Base-by-base conservation (phyloP, 441 rosid genomes). In the Mallotus japonicus region DNA sequence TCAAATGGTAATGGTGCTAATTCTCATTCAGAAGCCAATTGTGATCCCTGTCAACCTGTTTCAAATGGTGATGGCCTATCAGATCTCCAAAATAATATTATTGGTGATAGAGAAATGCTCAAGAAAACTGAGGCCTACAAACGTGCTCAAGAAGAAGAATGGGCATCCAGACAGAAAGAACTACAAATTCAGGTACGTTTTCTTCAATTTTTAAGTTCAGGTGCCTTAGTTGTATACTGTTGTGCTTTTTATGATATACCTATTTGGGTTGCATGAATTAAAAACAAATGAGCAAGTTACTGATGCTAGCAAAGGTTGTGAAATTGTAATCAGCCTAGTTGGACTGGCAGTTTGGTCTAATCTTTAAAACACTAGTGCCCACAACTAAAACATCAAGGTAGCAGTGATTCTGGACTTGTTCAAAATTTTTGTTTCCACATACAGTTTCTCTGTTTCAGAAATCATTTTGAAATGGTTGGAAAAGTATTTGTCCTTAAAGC, bases 71-170 rank as follows among this genome's bases (percentile, higher is more conserved):
- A 37, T 53, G 68, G 22, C 19, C 49, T 46, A 15, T 62, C 51
- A 44, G 65, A 54, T 58, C 49, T 32, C 37, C 66, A 40, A 66
- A 24, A 58, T 40, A 4, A 4, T 66, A 65, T 74, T 3, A 32
- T 74, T 59, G 72, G 60, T 10, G 47, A 66, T 55, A 66, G 72
- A 74, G 77, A 74, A 67, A 58, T 66, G 55, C 65, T 66, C 64
- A 74, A 74, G 72, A 66, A 67, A 74, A 66, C 77, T 10, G 66
- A 67, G 50, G 77, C 77, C 9, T 74, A 67, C 49, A 74, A 58
- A 67, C 67, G 60, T 28, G 77, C 77, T 74, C 60, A 74, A 59
- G 77, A 74, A 59, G 77, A 66, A 74, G 77, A 74, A 67, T 74
- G 71, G 77, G 66, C 72, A 49, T 74, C 77, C 57, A 74, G 77